Evolutionary conservation across 2,329 filamentous ascomycete species (phyloP), one percentile per base, ranked within the genome.

Genomic region (Curvularia eragrostidis): DNA sequence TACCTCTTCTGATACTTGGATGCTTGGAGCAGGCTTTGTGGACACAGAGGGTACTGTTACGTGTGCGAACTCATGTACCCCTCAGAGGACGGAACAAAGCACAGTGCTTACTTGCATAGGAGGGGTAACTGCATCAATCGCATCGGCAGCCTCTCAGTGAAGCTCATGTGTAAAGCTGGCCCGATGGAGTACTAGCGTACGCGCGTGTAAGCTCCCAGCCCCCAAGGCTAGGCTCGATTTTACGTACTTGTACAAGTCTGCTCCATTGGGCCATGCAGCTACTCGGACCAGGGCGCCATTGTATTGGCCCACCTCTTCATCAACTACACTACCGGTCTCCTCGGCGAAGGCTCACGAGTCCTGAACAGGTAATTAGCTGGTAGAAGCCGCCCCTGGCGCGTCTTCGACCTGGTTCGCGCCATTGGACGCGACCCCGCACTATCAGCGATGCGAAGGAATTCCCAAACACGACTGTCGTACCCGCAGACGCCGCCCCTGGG

Each of bases 391-490:
- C 57, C 58, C 63, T 62, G 62, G 64, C 65, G 66, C 63, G 55
- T 66, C 63, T 39, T 61, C 36, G 44, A 52, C 54, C 63, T 63
- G 48, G 60, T 60, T 58, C 52, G 67, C 60, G 65, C 65, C 54
- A 76, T 75, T 75, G 70, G 74, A 68, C 66, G 59, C 54, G 59
- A 75, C 72, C 74, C 74, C 74, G 73, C 73, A 74, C 69, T 64
- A 58, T 63, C 59, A 53, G 61, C 67, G 59, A 60, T 66, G 64
- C 63, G 65, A 67, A 67, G 63, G 60, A 65, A 66, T 72, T 67
- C 39, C 72, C 72, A 70, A 70, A 75, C 66, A 67, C 54, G 66
- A 70, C 63, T 53, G 64, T 66, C 61, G 66, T 69, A 65, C 64
- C 71, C 67, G 64, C 64, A 61, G 47, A 49, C 58, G 64, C 61